Evolutionary conservation across 768 basidiomycete species (phyloP).

Genomic region (Asterophora lycoperdoides): DNA sequence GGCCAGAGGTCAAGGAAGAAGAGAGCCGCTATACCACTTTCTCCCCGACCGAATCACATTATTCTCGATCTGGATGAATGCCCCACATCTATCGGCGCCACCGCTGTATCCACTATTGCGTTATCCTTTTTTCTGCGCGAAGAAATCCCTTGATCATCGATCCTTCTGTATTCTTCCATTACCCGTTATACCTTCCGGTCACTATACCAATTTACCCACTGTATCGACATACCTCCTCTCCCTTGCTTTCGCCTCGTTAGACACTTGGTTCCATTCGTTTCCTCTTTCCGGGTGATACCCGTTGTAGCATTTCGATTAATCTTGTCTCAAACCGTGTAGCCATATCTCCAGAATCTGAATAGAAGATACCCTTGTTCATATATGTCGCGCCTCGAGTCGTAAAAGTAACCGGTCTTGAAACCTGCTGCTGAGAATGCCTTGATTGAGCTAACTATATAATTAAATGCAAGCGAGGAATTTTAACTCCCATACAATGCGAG

Average conservation of each 20-base stretch:
- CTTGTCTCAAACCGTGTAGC: slow-evolving; percentile 19
- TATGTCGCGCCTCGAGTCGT: no score
- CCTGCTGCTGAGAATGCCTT: no score
- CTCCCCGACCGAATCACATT: slow-evolving; percentile 20
- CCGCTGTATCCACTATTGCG: background rate
- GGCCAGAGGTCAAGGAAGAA: slow-evolving; percentile 27
- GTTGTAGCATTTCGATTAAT: slow-evolving; percentile 16
- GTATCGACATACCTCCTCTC: slow-evolving; percentile 14
- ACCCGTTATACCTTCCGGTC: background rate
- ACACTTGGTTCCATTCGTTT: slow-evolving; percentile 6
- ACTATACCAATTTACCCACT: slow-evolving; percentile 7
- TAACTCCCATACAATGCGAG: no score
- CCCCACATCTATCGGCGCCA: background rate
- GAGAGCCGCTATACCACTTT: slow-evolving; percentile 20
- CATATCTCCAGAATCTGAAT: slow-evolving; percentile 10
- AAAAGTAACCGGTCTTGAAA: no score
- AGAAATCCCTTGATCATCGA: background rate
- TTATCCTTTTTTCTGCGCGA: background rate
- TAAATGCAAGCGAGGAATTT: no score
- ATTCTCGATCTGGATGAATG: slow-evolving; percentile 18
- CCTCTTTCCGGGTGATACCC: slow-evolving; percentile 4
- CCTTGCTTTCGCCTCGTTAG: slow-evolving; percentile 12
- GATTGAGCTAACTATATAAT: no score
- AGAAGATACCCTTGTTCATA: slow-evolving; percentile 2
- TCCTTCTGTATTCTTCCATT: slow-evolving; percentile 4